Evolutionary conservation across 2,329 filamentous ascomycete species (phyloP).

Genomic region (Colletotrichum gigasporum): DNA sequence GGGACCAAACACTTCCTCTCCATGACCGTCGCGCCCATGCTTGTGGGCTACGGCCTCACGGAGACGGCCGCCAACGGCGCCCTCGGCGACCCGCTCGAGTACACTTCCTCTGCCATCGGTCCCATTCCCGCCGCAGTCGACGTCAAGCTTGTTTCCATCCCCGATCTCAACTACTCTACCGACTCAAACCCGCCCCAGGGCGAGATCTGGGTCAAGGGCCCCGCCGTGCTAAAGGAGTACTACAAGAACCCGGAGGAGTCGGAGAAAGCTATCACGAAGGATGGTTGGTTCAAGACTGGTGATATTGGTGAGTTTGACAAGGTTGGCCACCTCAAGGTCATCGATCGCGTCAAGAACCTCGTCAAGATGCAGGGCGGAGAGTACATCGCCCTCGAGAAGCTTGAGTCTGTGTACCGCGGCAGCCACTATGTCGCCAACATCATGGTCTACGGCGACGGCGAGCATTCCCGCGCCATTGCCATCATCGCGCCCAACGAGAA

Average conservation of each 20-base stretch:
- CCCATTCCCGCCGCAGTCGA: slow-evolving; percentile 82
- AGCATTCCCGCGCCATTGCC: slow-evolving; percentile 82
- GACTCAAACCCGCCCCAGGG: slow-evolving; percentile 84
- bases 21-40: slow-evolving; percentile 92
- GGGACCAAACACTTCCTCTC: slow-evolving; percentile 92
- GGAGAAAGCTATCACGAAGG: slow-evolving; percentile 76
- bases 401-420: slow-evolving; percentile 90
- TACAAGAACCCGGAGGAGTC: slow-evolving; percentile 90
- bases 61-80: slow-evolving; percentile 89
- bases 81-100: slow-evolving; percentile 86
- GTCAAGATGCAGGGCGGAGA: slow-evolving; percentile 96
- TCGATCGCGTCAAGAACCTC: slow-evolving; percentile 98
- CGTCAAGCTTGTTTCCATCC: slow-evolving; percentile 89
- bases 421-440: slow-evolving; percentile 83
- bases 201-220: slow-evolving; percentile 89
- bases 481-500: slow-evolving; percentile 78
- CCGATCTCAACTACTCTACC: slow-evolving; percentile 86
- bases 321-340: slow-evolving; percentile 83
- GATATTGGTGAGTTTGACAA: slow-evolving; percentile 91
- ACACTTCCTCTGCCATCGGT: slow-evolving; percentile 80
- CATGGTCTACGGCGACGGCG: slow-evolving; percentile 83
- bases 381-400: slow-evolving; percentile 96
- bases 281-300: slow-evolving; percentile 97
- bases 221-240: slow-evolving; percentile 79
- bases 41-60: slow-evolving; percentile 92